Conservation (phyloP, 257 asterid genomes). For the Nicotiana attenuata region DNA sequence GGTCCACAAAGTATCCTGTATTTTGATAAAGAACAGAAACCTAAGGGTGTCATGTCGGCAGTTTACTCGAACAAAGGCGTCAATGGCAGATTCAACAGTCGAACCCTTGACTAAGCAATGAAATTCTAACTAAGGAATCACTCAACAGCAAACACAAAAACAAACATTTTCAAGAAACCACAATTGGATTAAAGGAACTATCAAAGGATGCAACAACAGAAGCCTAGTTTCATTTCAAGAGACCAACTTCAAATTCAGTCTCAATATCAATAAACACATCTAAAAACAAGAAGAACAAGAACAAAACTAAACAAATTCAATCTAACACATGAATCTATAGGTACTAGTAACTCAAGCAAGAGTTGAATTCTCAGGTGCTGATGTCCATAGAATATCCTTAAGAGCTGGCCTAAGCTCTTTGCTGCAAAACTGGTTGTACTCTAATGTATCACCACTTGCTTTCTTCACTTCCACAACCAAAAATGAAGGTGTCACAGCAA, state of each 20-base stretch:
- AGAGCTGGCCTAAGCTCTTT: slow-evolving; percentile 67
- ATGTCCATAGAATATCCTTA: slow-evolving; percentile 57
- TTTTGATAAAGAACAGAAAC: fast-evolving
- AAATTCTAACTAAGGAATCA: background rate
- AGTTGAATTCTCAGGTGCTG: slow-evolving; percentile 30
- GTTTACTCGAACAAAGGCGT: too few relatives aligned
- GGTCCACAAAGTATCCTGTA: fast-evolving
- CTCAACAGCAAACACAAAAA: background rate
- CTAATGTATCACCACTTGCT: slow-evolving; percentile 63
- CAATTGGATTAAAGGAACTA: background rate
- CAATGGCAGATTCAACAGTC: too few relatives aligned
- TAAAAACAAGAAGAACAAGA: background rate
- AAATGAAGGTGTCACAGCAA: slow-evolving; percentile 47
- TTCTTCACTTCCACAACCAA: slow-evolving; percentile 74
- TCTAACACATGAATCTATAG: background rate
- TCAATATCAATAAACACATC: background rate
- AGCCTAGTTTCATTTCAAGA: background rate
- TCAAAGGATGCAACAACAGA: background rate
- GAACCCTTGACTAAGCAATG: too few relatives aligned
- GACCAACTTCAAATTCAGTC: background rate
- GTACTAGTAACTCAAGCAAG: slow-evolving; percentile 20
- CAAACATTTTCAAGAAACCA: background rate
- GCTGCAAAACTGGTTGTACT: slow-evolving; percentile 63
- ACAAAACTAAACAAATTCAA: background rate
- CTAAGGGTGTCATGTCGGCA: too few relatives aligned